A percentile compares a stretch with the other conserved stretches of the same genome.
Evolutionary conservation across 352 stramenopile species (phyloP).

Genomic region (Chrysophaeum taylorii): DNA sequence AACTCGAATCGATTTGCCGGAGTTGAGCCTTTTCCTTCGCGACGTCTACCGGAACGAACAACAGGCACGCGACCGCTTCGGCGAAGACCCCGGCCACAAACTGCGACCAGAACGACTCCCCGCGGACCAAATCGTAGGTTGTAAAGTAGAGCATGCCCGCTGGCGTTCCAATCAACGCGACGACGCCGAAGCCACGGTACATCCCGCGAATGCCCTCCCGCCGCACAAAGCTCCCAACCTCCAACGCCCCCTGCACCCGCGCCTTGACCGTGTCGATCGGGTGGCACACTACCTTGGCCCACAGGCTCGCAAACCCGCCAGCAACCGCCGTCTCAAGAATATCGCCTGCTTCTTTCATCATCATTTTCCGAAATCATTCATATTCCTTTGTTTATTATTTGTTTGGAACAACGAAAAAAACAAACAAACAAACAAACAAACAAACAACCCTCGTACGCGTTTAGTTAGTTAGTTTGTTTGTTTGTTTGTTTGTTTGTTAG

Average conservation of each 20-base stretch:
- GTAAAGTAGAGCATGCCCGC: slow-evolving; percentile 90
- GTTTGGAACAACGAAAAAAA: no score
- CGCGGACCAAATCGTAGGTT: no score
- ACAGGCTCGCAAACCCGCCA: no score
- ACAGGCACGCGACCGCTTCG: slow-evolving; percentile 73
- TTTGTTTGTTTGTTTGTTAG: no score
- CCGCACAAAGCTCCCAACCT: no score
- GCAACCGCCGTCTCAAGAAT: no score
- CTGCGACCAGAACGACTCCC: slow-evolving; percentile 47
- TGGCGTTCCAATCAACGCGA: slow-evolving; percentile 81
- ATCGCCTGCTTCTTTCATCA: no score
- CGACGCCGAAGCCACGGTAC: slow-evolving; percentile 86
- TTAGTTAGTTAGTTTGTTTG: no score
- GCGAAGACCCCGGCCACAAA: slow-evolving; percentile 62
- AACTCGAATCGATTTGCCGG: slow-evolving; percentile 61
- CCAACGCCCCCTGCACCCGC: slow-evolving; percentile 57
- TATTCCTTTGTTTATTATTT: no score
- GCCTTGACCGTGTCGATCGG: slow-evolving; percentile 80
- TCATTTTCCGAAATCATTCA: no score
- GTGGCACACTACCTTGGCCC: slow-evolving; percentile 71
- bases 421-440: no score
- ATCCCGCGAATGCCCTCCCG: slow-evolving; percentile 56
- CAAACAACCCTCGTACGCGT: no score
- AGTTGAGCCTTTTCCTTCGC: slow-evolving; percentile 93
- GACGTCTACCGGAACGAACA: slow-evolving; percentile 98